Percentiles rank a stretch among this genome's conserved stretches.
Conservation (phyloP, 371 early-diverging fungal genomes). For the Lichtheimia hyalospora region DNA sequence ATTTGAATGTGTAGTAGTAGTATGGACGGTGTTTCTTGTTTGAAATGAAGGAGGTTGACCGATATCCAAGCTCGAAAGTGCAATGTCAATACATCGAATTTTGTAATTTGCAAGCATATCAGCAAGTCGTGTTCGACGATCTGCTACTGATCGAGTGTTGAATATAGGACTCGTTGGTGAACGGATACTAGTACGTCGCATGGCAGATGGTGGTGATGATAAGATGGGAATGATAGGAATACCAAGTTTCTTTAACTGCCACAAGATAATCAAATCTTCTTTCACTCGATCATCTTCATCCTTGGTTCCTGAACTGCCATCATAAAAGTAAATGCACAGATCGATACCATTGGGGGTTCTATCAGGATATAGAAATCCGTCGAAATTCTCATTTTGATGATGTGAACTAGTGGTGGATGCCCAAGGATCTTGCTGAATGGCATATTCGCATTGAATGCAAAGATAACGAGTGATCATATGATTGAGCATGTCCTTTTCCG, state of each 20-base stretch:
- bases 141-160: conserved; percentile 1
- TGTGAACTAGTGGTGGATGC: background rate
- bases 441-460: conserved; percentile 26
- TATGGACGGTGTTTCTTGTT: background rate
- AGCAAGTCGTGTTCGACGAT: conserved; percentile 15
- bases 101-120: conserved; percentile 14
- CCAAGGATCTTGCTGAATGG: conserved; percentile 13
- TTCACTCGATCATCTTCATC: conserved; percentile 1
- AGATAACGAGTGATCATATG: conserved; percentile 25
- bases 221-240: conserved; percentile 33
- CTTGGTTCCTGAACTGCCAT: conserved; percentile 10
- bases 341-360: conserved; percentile 45
- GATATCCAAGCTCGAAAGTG: conserved; percentile 15
- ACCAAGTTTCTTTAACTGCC: conserved; percentile 26
- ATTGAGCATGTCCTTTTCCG: conserved; percentile 13
- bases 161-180: background rate
- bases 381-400: conserved; percentile 4
- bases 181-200: background rate
- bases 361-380: conserved; percentile 34
- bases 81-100: conserved; percentile 18
- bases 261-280: conserved; percentile 28
- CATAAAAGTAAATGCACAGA: conserved; percentile 46
- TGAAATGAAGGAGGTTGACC: conserved; percentile 24
- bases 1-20: background rate
- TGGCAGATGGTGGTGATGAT: background rate